Evolutionary conservation across 441 rosid species (phyloP).

Genomic region (Gossypium aridum): DNA sequence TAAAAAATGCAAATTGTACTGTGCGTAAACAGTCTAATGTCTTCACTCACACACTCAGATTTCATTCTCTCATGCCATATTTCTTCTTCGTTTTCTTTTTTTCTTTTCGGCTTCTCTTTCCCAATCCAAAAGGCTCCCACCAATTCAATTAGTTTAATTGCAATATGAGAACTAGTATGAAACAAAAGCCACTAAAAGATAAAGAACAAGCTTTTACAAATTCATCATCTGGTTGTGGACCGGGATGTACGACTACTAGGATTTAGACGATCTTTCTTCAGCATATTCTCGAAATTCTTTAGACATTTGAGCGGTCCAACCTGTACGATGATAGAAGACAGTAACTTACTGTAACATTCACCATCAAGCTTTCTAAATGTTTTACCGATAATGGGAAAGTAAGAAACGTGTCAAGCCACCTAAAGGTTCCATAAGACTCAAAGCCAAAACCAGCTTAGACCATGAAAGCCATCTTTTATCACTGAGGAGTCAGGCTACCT

Average conservation of each 20-base stretch:
- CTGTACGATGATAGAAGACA: constrained; percentile 18
- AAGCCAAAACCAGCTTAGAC: background rate
- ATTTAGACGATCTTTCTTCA: constrained; percentile 38
- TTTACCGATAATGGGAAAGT: background rate
- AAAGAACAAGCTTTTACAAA: background rate
- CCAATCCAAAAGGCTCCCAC: background rate
- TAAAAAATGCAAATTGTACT: background rate
- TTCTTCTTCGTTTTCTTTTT: background rate
- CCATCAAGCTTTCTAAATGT: background rate
- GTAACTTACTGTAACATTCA: background rate
- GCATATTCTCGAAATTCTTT: constrained; percentile 28
- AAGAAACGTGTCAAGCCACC: background rate
- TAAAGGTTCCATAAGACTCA: background rate
- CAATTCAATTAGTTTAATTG: background rate
- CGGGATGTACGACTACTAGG: constrained; percentile 50
- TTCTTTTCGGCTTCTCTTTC: background rate
- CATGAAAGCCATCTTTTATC: background rate
- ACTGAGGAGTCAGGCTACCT: background rate
- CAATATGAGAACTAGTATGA: background rate
- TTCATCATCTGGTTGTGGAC: constrained; percentile 28
- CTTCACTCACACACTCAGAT: background rate
- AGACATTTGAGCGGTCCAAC: constrained; percentile 39
- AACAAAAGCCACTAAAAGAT: background rate
- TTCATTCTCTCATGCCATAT: background rate
- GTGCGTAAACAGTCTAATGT: background rate